Evolutionary conservation across 352 stramenopile species (phyloP).

Genomic region (Pythium sp.): DNA sequence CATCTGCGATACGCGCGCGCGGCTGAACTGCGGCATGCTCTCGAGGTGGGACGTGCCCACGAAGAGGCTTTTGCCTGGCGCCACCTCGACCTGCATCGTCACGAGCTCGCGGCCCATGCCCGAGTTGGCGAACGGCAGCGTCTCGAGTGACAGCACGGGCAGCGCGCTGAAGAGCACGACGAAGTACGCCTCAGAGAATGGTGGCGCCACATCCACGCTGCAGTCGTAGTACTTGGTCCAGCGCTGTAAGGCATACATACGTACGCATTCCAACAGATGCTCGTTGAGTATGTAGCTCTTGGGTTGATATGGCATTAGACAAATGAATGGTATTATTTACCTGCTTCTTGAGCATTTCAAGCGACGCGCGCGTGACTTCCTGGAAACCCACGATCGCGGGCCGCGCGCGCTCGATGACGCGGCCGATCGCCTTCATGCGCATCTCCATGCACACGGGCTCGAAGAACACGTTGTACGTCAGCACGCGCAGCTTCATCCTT

Average conservation of each 20-base stretch:
- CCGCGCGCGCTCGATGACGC: slow-evolving; percentile 42
- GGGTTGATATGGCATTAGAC: background rate
- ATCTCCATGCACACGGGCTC: slow-evolving; percentile 50
- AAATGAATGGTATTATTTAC: background rate
- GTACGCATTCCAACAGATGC: background rate
- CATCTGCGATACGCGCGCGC: slow-evolving; percentile 47
- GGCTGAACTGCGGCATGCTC: slow-evolving; percentile 57
- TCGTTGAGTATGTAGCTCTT: background rate
- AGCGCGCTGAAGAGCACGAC: slow-evolving; percentile 76
- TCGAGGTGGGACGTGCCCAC: slow-evolving; percentile 72
- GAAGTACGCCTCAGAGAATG: slow-evolving; percentile 74
- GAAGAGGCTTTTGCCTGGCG: slow-evolving; percentile 42
- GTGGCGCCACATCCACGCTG: slow-evolving; percentile 61
- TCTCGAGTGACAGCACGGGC: slow-evolving; percentile 54
- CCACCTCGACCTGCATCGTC: slow-evolving; percentile 46
- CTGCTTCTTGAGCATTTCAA: slow-evolving; percentile 53
- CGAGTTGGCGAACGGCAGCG: slow-evolving; percentile 66
- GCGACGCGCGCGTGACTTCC: slow-evolving; percentile 63
- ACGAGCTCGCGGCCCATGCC: slow-evolving; percentile 76
- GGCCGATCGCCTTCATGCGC: slow-evolving; percentile 64
- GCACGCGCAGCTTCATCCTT: slow-evolving; percentile 53
- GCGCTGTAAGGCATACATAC: slow-evolving; percentile 17
- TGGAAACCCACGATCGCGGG: slow-evolving; percentile 75
- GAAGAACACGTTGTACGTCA: slow-evolving; percentile 81
- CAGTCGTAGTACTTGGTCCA: slow-evolving; percentile 80